Conservation (phyloP, 2,329 filamentous ascomycete genomes). For the Chrysosporium queenslandicum region DNA sequence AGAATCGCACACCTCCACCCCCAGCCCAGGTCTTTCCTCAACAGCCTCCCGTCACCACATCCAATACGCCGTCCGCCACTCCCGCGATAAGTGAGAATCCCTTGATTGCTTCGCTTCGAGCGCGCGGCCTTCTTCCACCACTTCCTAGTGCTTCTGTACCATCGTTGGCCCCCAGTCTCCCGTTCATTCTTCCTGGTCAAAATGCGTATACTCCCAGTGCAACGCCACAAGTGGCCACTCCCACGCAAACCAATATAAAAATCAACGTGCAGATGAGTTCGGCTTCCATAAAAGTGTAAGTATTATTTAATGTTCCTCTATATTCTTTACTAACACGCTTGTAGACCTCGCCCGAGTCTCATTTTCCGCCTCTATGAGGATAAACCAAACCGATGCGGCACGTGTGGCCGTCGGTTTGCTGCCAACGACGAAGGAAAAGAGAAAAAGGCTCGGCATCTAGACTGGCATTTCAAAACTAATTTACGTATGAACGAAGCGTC, state of each 20-base stretch:
- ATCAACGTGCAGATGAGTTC: conserved; percentile 48
- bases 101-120: conserved; percentile 57
- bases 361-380: conserved; percentile 67
- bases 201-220: conserved; percentile 30
- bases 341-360: conserved; percentile 62
- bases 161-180: conserved; percentile 33
- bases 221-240: conserved; percentile 27
- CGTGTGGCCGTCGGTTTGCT: conserved; percentile 80
- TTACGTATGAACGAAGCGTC: conserved; percentile 77
- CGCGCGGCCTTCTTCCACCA: conserved; percentile 54
- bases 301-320: conserved; percentile 20
- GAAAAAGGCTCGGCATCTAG: conserved; percentile 84
- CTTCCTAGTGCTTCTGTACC: conserved; percentile 36
- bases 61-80: conserved; percentile 35
- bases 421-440: conserved; percentile 66
- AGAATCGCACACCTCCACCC: conserved; percentile 38
- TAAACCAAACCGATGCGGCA: conserved; percentile 76
- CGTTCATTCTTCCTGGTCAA: conserved; percentile 35
- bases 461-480: conserved; percentile 96
- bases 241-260: conserved; percentile 20
- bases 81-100: conserved; percentile 44
- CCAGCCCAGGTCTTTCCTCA: conserved; percentile 39
- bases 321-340: background rate
- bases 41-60: conserved; percentile 49
- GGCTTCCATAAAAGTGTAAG: conserved; percentile 64